Evolutionary conservation across 768 basidiomycete species (phyloP).

Genomic region (Panellus pusillus): DNA sequence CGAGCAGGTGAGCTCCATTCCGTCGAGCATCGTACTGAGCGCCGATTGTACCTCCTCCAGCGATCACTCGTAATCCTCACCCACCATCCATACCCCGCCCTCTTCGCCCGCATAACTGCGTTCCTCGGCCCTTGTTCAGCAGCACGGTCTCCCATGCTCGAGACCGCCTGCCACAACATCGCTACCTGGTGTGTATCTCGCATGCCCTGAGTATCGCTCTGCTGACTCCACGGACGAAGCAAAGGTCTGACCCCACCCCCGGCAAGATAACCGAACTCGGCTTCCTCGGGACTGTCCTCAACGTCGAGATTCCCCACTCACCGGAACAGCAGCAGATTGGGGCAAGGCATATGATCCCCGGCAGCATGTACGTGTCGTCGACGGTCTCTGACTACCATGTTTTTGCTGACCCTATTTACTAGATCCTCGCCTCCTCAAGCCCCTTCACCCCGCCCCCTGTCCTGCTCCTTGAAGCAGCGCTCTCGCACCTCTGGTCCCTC

Average conservation of each 20-base stretch:
- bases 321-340: slow-evolving; percentile 72
- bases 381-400: not conserved
- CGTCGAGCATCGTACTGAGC: not conserved
- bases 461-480: slow-evolving; percentile 59
- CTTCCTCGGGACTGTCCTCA: slow-evolving; percentile 76
- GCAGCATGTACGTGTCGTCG: slow-evolving; percentile 42
- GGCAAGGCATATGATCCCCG: slow-evolving; percentile 54
- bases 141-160: slow-evolving; percentile 78
- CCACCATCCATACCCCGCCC: slow-evolving; percentile 72
- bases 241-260: slow-evolving; percentile 78
- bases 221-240: slow-evolving; percentile 41
- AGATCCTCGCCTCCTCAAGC: slow-evolving; percentile 71
- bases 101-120: slow-evolving; percentile 69
- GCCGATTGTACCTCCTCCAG: slow-evolving; percentile 31
- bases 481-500: slow-evolving; percentile 74
- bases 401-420: slow-evolving; percentile 3
- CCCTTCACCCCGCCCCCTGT: slow-evolving; percentile 60
- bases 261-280: slow-evolving; percentile 76
- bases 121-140: slow-evolving; percentile 73
- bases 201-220: slow-evolving; percentile 5
- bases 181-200: slow-evolving; percentile 67
- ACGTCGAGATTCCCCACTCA: slow-evolving; percentile 67
- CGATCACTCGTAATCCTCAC: slow-evolving; percentile 81
- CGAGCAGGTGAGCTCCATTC: slow-evolving; percentile 53
- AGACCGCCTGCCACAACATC: slow-evolving; percentile 84